Percentiles rank a stretch among this genome's conserved stretches.
phyloP scores from a whole-genome alignment of 768 basidiomycete species.

The Coprinopsis cinerea region DNA sequence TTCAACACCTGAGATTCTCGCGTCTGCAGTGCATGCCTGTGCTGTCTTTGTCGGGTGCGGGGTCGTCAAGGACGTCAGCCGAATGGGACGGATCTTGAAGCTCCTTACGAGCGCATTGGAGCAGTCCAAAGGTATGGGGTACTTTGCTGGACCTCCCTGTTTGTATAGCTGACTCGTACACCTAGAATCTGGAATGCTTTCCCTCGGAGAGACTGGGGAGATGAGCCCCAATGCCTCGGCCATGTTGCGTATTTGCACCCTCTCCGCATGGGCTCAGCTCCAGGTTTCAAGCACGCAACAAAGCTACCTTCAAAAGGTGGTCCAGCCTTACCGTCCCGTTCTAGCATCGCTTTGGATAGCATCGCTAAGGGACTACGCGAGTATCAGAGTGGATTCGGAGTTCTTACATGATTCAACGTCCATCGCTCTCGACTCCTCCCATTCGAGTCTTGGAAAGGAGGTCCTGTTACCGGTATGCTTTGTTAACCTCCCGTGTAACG shows the following conservation, averaged over 20 bases:
- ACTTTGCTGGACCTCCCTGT: background rate
- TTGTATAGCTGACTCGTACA: no score
- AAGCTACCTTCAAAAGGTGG: conserved; percentile 70
- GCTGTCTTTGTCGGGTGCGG: conserved; percentile 95
- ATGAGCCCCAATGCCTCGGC: conserved; percentile 92
- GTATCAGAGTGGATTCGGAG: conserved; percentile 85
- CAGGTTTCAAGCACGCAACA: conserved; percentile 73
- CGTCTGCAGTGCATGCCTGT: conserved; percentile 88
- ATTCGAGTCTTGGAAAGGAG: conserved; percentile 85
- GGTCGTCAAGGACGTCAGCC: conserved; percentile 79
- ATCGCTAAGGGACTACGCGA: conserved; percentile 86
- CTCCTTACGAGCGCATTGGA: conserved; percentile 82
- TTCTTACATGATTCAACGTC: conserved; percentile 70
- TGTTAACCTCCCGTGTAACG: no score
- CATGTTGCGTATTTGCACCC: conserved; percentile 87
- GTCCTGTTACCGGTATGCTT: conserved; percentile 80
- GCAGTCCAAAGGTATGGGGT: conserved; percentile 61
- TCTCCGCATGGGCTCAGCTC: conserved; percentile 95
- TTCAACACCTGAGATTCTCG: conserved; percentile 91
- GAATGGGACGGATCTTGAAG: conserved; percentile 94
- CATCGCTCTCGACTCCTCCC: conserved; percentile 72
- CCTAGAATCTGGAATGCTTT: conserved; percentile 83
- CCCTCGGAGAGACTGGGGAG: conserved; percentile 81
- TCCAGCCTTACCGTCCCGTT: conserved; percentile 70
- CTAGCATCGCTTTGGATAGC: conserved; percentile 86